Base-by-base conservation (phyloP, 495 filamentous ascomycete species). In the Talaromyces proteolyticus region DNA sequence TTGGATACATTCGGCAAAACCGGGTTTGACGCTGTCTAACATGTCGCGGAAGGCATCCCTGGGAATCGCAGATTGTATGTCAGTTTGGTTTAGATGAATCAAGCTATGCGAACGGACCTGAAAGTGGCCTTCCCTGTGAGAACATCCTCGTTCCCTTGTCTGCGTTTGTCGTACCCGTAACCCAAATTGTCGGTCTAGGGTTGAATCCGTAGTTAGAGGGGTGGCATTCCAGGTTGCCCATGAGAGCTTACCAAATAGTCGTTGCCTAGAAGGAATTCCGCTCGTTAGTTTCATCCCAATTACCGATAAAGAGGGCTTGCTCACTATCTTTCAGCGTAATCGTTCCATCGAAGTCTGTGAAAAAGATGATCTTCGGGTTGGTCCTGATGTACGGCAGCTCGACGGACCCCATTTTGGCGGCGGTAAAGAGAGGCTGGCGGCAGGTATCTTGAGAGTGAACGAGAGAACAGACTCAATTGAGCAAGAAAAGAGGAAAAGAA, bases 311-410 rank as follows among this genome's bases (percentile, higher is more conserved):
- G 43, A 29, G 16, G 8, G 11, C 6, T 10, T 3, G 72, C 80
- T 64, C 57, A 82, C 83, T 92, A 70, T 96, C 90, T 56, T 87
- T 78, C 50, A 87, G 72, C 24, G 91, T 96, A 58, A 97, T 93
- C 25, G 93, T 96, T 47, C 92, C 92, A 61, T 97, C 92, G 55
- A 97, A 97, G 67, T 97, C 92, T 37, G 91, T 92, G 74, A 96
- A 97, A 75, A 97, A 95, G 67, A 97, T 93, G 73, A 85, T 83
- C 64, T 89, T 86, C 25, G 87, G 86, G 56, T 79, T 77, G 14
- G 80, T 85, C 55, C 74, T 70, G 68, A 91, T 65, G 48, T 72
- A 72, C 3, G 69, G 68, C 17, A 74, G 69, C 16, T 50, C 54
- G 36, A 51, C 60, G n/a, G 71, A 62, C 10, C 59, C 61, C 69